Base-by-base conservation (phyloP, 2,329 filamentous ascomycete genomes). In the Pseudogymnoascus sp. region DNA sequence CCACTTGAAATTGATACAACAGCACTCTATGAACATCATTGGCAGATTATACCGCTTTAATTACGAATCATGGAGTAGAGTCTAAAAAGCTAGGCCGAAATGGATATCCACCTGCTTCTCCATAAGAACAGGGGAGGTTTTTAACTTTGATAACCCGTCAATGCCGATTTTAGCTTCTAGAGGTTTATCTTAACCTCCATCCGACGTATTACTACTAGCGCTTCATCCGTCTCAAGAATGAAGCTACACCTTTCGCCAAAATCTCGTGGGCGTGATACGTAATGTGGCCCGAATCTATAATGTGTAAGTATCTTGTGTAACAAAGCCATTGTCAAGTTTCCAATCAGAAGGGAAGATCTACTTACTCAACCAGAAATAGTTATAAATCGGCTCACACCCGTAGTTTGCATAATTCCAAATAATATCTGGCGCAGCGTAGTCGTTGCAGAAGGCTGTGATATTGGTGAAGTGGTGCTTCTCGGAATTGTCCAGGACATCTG, bases 321-420 rank as follows among this genome's bases (percentile, higher is more conserved):
- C 25, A 31, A 31, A 5, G 21, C 5, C 14, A 31, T 5, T n/a
- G 5, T 16, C 10, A 3, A 31, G 4, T 14, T 28, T 53, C 23
- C 14, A 53, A 28, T 31, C 12, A 28, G 44, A 16, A 31, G 2
- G 40, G 23, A 7, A 23, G 6, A 11, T 14, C 7, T 10, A 31
- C 47, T 53, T 74, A 66, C 80, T 77, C 61, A 76, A 80, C 79
- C 78, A 80, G 61, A 80, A 78, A 67, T 80, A 80, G 40, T 75
- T 72, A 5, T 73, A 66, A 61, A 79, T 65, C 14, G 76, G 73
- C 50, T 74, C 71, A 68, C 79, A 81, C 3, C 77, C 78, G 71
- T 81, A 80, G 18, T 72, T 73, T 16, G 65, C 69, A 63, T 78
- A 79, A 61, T 79, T 72, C 4, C 69, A 73, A 11, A 69, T 68